A percentile compares a stretch with the other conserved stretches of the same genome.
Evolutionary conservation across 805 yeast genomes (phyloP).

Genomic region (Wickerhamomyces alni): DNA sequence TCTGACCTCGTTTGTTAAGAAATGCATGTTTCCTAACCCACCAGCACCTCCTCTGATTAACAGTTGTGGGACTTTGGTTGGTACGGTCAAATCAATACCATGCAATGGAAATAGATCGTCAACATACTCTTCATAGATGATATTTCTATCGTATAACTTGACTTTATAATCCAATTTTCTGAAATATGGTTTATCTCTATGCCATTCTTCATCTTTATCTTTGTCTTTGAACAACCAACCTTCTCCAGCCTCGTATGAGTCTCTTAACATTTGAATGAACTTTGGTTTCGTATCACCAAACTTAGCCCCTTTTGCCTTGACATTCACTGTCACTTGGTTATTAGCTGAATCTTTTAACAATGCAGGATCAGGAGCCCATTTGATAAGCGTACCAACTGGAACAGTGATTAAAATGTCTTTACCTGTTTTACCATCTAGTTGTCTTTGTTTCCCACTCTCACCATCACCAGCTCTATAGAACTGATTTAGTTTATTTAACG

Average conservation of each 20-base stretch:
- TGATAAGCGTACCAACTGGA: constrained; percentile 85
- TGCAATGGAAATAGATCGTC: constrained; percentile 70
- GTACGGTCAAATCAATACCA: constrained; percentile 70
- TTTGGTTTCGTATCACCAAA: constrained; percentile 29
- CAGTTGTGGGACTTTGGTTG: constrained; percentile 60
- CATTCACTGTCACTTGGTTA: constrained; percentile 25
- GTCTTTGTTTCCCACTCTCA: constrained; percentile 61
- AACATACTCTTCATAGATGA: constrained; percentile 49
- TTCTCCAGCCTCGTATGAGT: constrained; percentile 58
- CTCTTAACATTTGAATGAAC: constrained; percentile 56
- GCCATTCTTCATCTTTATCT: constrained; percentile 55
- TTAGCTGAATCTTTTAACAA: constrained; percentile 24
- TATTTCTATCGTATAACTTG: constrained; percentile 53
- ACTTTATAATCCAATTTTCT: constrained; percentile 57
- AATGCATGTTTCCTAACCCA: constrained; percentile 96
- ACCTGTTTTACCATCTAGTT: constrained; percentile 84
- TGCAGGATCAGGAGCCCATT: constrained; percentile 78
- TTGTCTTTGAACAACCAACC: constrained; percentile 89
- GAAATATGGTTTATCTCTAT: constrained; percentile 62
- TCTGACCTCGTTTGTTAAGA: constrained; percentile 73
- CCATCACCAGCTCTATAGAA: constrained; percentile 74
- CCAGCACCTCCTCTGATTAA: constrained; percentile 84
- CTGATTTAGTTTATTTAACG: constrained; percentile 63
- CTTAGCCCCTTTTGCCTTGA: constrained; percentile 26
- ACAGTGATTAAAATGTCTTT: constrained; percentile 74